Evolutionary conservation across 2,329 filamentous ascomycete genomes (phyloP).

Genomic region (Dothistroma pini): DNA sequence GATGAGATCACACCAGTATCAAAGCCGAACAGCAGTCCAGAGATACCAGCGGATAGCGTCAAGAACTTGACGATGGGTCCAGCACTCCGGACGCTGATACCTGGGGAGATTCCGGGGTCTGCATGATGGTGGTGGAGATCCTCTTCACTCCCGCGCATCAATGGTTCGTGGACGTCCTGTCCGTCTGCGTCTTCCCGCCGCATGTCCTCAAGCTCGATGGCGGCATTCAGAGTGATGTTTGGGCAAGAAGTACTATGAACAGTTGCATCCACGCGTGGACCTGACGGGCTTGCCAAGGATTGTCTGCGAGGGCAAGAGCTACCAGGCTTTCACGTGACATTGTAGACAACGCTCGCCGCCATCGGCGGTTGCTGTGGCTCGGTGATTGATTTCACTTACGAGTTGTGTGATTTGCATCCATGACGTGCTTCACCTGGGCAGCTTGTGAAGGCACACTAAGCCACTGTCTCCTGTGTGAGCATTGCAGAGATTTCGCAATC

Average conservation of each 20-base stretch:
- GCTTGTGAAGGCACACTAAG: too few species aligned
- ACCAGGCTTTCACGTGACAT: neutral
- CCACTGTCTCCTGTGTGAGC: too few species aligned
- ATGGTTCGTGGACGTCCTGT: constrained; percentile 30
- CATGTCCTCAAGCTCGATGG: constrained; percentile 17
- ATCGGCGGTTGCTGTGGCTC: too few species aligned
- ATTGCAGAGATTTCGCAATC: too few species aligned
- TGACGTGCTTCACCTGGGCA: too few species aligned
- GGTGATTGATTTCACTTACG: too few species aligned
- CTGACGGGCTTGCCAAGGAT: neutral
- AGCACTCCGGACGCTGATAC: constrained; percentile 32
- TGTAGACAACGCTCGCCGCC: too few species aligned
- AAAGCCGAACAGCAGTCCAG: constrained; percentile 59
- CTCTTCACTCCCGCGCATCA: constrained; percentile 8
- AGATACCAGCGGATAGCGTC: constrained; percentile 56
- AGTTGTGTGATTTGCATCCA: too few species aligned
- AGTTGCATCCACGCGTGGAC: neutral
- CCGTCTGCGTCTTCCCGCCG: constrained; percentile 18
- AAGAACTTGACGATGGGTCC: constrained; percentile 50
- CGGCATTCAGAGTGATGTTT: constrained; percentile 10
- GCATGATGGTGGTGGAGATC: neutral
- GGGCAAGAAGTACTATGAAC: neutral
- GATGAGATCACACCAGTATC: constrained; percentile 62
- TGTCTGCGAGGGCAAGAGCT: neutral
- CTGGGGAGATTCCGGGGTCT: neutral